Base-by-base conservation (phyloP, 2,329 filamentous ascomycete species). In the Venturia carpophila region DNA sequence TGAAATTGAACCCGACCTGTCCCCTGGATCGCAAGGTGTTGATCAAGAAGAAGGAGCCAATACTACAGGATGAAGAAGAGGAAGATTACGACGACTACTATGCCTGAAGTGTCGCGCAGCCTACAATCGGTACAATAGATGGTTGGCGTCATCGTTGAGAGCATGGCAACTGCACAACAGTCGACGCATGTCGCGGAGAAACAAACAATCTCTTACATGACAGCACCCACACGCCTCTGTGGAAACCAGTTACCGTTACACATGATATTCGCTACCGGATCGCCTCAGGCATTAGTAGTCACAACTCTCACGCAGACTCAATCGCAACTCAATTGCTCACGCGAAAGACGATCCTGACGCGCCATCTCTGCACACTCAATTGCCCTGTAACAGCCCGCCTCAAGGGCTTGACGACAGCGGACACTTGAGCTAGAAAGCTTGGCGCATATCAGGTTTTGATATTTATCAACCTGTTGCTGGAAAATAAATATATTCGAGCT, bases 1-100 rank as follows among this genome's bases (percentile, higher is more conserved):
- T 88, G 68, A 81, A 86, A 68, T 76, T 87, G 65, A 83, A 86
- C 68, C 82, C 83, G 10, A 87, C 84, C 24, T 88, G 85, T 74
- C 85, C 85, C 21, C 76, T 87, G 60, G 84, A 87, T 71, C 79
- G 85, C 62, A 79, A 81, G 71, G 81, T 83, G 71, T 77, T 87
- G 66, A 75, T 83, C 21, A 84, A 85, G 75, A 79, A 75, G 74
- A 79, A 73, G 63, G 71, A 73, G 19, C 73, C 71, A 0, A 70
- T 71, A 19, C 72, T 76, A 74, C 73, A 82, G 77, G 67, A 67
- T 73, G 74, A 83, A 67, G 77, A 81, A 67, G 79, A 82, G 67
- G 79, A 78, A 68, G 79, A 83, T 66, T 80, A 76, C 69, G 79
- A 82, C 71, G 80, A 56, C 7, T 66, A 55, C 42, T 66, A 66